Evolutionary conservation across 352 stramenopile genomes (phyloP), one percentile per base, ranked within the genome.

Genomic region (Phytophthora idaei): DNA sequence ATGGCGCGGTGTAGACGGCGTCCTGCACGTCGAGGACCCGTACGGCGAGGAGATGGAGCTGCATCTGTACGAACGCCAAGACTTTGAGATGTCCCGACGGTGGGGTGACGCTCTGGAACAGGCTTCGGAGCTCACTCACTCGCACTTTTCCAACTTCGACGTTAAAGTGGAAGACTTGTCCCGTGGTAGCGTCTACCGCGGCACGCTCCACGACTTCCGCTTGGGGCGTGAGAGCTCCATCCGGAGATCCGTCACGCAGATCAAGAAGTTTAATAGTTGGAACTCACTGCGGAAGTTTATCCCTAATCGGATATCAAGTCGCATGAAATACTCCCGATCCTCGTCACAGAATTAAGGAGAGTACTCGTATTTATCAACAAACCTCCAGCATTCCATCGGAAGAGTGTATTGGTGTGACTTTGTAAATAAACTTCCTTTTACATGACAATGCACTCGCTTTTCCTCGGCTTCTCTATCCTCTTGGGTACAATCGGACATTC

Each of bases 31-130:
- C 39, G 72, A 82, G 32, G 84, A 84, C 28, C 77, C 82, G n/a
- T 85, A 81, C 68, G 78, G 80, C 31, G 81, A 90, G 59, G 71
- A 73, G n/a, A 90, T 92, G 84, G 84, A 92, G 57, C 69, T 92
- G 29, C 79, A 87, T 64, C 55, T 89, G 46, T 92, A 92, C 74
- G 78, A 90, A 32, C 80, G 82, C 14, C 41, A 76, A 5, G 76
- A 93, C 61, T 56, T 60, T 7, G 46, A 60, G 7, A 57, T 46
- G 3, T 49, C 64, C 21, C 34, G 60, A 21, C 53, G 59, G 11
- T 93, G 85, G 85, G 62, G 74, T 31, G 53, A 81, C 3, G 77
- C 80, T 9, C 68, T 93, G 2, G 80, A 90, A 55, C 76, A 87
- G 25, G 85, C 85, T 5, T 63, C 70, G 0, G 80, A 86, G 37